phyloP scores from a whole-genome alignment of 352 stramenopile genomes.

The Globisporangium nunn region DNA sequence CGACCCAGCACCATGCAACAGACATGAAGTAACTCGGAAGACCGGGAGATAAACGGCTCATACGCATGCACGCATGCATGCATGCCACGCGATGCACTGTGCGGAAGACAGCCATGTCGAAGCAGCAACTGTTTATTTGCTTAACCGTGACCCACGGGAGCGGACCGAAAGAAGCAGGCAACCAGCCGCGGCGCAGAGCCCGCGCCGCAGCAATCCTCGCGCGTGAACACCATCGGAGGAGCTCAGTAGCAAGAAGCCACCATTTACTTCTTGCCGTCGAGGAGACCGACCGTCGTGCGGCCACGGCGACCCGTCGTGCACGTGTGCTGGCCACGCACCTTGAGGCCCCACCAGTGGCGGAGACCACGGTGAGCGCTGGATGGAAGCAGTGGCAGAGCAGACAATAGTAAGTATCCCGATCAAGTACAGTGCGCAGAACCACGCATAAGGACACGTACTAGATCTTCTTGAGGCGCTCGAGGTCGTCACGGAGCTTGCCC shows the following conservation, averaged over 20 bases:
- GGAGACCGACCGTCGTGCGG: conserved; percentile 73
- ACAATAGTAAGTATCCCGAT: neutral
- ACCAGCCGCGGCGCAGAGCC: conserved; percentile 13
- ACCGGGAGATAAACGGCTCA: too few relatives aligned
- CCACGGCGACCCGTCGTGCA: conserved; percentile 97
- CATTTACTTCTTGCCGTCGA: conserved; percentile 74
- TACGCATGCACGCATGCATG: too few relatives aligned
- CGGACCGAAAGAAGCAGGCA: conserved; percentile 12
- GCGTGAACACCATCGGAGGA: conserved; percentile 27
- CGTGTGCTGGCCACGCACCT: conserved; percentile 99
- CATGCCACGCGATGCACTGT: too few relatives aligned
- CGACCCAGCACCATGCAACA: too few relatives aligned
- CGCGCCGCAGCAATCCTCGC: conserved; percentile 33
- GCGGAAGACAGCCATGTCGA: conserved; percentile 5
- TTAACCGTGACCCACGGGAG: conserved; percentile 13
- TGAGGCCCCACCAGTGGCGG: conserved; percentile 99
- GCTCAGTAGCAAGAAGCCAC: conserved; percentile 11
- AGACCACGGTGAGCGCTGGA: conserved; percentile 95
- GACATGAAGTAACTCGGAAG: too few relatives aligned
- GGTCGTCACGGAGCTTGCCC: conserved; percentile 98
- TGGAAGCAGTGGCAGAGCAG: conserved; percentile 7
- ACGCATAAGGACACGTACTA: conserved; percentile 31
- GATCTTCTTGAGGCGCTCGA: conserved; percentile 99
- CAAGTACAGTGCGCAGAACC: neutral
- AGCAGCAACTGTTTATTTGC: conserved; percentile 19